Evolutionary conservation across 805 yeast species (phyloP), one percentile per base, ranked within the genome.

Genomic region (Jamesozyma gamospora): DNA sequence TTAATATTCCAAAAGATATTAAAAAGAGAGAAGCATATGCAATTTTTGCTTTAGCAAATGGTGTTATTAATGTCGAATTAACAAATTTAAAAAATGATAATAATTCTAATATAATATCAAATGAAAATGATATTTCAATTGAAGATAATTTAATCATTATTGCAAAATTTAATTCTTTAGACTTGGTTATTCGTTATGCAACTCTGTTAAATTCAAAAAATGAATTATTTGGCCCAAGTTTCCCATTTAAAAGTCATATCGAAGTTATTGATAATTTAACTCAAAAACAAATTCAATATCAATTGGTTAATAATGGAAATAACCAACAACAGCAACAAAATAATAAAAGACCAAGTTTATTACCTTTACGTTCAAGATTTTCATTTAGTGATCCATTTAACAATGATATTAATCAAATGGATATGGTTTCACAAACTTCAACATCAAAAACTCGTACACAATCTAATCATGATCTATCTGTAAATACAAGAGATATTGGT

Each of bases 1-100:
- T 66, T 48, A 79, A 79, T 51, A 53, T 79, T 11, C 92, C 94
- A 8, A 48, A 60, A 4, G 86, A 82, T 59, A 64, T 82, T 24
- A 58, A 82, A 2, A 47, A 69, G 28, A 71, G 92, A 56, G 94
- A 82, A 56, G 78, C 83, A 2, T 66, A 72, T 36, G 66, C 79
- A 13, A 69, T 82, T 7, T 82, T 82, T 55, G 72, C 90, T 5
- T 62, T 82, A 40, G 82, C 84, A n/a, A 61, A 66, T 43, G 85
- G 77, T 48, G 78, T 76, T 29, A 47, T 69, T 24, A 66, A 62
- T 42, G 60, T 75, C 29, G 79, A 74, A 37, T 47, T 74, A 24
- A n/a, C 31, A 13, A 5, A 21, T 21, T 21, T 21, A 6, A 21
- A 21, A 5, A 24, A 35, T 17, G 25, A 39, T 16, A 19, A 10